These are phyloP conservation scores for Ocimum tenuiflorum DNA, from an alignment of 257 asterid species.

Conservation along the genomic window DNA sequence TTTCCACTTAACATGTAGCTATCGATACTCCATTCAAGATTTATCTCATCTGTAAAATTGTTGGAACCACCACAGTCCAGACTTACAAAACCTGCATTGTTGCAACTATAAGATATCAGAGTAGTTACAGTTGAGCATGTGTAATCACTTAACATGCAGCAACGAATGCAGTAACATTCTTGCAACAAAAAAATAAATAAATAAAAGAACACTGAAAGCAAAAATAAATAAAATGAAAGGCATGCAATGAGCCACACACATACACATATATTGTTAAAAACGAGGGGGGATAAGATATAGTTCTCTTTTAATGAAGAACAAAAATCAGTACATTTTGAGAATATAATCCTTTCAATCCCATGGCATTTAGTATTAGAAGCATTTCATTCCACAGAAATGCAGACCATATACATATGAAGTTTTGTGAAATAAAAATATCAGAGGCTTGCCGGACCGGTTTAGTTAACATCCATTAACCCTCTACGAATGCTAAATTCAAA, in stretches of 20 bases:
- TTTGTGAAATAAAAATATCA: neutral
- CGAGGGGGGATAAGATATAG: no score
- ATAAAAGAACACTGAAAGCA: no score
- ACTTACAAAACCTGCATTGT: constrained; percentile 76
- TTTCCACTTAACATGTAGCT: constrained; percentile 46
- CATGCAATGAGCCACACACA: no score
- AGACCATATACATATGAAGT: neutral
- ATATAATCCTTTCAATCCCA: no score
- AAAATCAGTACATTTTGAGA: no score
- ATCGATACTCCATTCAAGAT: constrained; percentile 75
- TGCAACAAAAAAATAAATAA: no score
- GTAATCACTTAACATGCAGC: neutral
- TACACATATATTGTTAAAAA: no score
- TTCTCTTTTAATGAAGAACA: no score
- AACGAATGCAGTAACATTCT: neutral
- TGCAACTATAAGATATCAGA: neutral
- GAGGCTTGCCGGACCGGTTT: neutral
- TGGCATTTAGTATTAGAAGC: neutral
- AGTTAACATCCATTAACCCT: neutral
- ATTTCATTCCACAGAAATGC: constrained; percentile 1
- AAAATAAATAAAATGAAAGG: no score
- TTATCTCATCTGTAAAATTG: constrained; percentile 64
- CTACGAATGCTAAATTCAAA: neutral
- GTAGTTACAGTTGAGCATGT: neutral
- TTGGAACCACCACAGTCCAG: constrained; percentile 80